Evolutionary conservation across 2,329 filamentous ascomycete genomes (phyloP), one percentile per base, ranked within the genome.

Genomic region (Hymenoscyphus occultus): DNA sequence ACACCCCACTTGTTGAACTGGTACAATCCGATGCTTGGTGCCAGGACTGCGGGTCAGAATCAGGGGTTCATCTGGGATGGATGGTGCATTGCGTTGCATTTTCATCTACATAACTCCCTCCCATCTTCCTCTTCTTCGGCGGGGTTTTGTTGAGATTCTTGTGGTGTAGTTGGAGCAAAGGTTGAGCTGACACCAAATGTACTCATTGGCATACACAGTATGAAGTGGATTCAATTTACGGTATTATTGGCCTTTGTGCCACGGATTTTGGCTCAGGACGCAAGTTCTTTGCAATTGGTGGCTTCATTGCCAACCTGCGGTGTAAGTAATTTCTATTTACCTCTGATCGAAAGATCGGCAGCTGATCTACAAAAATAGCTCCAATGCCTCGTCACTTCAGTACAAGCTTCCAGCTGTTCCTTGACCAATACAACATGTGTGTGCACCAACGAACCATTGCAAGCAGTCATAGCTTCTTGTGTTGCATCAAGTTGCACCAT

Each of bases 351-450:
- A 14, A 5, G 40, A 51, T n/a, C 14, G 39, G 22, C 22, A 57
- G 40, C 32, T 40, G 48, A 54, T 54, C 58, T 48, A 22, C 39
- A 22, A 40, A 32, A 28, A 62, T 39, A 71, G 69, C 59, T 71
- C 19, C 13, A 45, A 56, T 71, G 70, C 56, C 67, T 70, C 16
- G 62, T 59, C 13, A 39, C 35, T 16, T 64, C 62, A 32, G 48
- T 71, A 31, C 42, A 31, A 40, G 67, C 58, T n/a, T 80, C 79
- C 0, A 67, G 67, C 10, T 81, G 79, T 64, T 69, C 74, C 3
- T 65, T 72, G 0, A 77, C 78, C 3, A 72, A 80, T 62, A 72
- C 74, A 56, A 71, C 72, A 19, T 81, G 79, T 64, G 72, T 80
- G 28, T 81, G 79, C 67, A 75, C 70, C 1, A 74, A 80, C 65